Evolutionary conservation across 352 stramenopile species (phyloP).

Genomic region (Phytophthora ramorum): DNA sequence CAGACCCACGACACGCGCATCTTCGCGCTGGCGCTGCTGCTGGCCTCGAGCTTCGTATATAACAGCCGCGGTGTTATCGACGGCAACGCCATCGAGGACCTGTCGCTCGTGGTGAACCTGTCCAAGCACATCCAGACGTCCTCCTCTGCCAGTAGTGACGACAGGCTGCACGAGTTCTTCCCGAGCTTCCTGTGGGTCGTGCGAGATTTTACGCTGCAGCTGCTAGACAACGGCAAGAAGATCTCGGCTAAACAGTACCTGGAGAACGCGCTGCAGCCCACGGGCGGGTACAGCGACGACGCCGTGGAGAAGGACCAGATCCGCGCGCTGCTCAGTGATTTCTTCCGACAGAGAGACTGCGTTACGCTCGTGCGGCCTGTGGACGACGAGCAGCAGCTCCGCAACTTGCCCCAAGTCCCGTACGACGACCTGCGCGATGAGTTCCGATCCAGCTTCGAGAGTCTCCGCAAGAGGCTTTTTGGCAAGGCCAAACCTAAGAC

Average conservation of each 20-base stretch:
- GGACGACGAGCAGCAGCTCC: constrained; percentile 85
- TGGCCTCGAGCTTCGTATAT: constrained; percentile 91
- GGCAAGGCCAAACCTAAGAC: constrained; percentile 86
- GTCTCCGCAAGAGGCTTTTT: constrained; percentile 71
- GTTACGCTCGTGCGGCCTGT: constrained; percentile 91
- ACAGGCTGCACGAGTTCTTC: constrained; percentile 83
- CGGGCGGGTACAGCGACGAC: constrained; percentile 81
- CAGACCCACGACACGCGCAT: constrained; percentile 92
- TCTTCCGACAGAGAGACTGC: constrained; percentile 90
- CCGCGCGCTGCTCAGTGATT: constrained; percentile 73
- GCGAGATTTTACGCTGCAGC: constrained; percentile 89
- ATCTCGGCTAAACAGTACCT: constrained; percentile 92
- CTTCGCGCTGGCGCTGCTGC: constrained; percentile 88
- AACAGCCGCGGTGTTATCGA: constrained; percentile 92
- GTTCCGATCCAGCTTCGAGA: constrained; percentile 81
- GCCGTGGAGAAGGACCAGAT: constrained; percentile 85
- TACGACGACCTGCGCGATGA: constrained; percentile 83
- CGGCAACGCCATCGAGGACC: constrained; percentile 87
- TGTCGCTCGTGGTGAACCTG: constrained; percentile 92
- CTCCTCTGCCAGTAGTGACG: constrained; percentile 27
- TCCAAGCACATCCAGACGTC: constrained; percentile 91
- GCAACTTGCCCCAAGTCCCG: constrained; percentile 68
- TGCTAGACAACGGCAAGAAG: constrained; percentile 87
- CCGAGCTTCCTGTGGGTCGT: constrained; percentile 92
- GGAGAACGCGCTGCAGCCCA: constrained; percentile 86